phyloP scores from a whole-genome alignment of 2,329 filamentous ascomycete species.

The Fusarium sp. region DNA sequence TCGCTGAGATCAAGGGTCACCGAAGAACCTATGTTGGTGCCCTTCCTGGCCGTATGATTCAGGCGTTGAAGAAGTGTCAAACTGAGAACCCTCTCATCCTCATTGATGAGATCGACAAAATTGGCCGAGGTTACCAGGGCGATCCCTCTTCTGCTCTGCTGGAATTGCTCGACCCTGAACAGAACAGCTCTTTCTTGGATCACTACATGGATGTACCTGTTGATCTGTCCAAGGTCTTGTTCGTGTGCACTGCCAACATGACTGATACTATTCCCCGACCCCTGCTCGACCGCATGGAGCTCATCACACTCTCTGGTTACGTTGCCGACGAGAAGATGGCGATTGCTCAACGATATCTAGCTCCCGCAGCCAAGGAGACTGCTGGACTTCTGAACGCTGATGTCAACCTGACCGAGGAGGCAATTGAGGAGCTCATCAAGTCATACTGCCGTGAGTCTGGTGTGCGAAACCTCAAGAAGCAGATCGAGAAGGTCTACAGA shows the following conservation, averaged over 20 bases:
- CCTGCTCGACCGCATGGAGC: slow-evolving; percentile 94
- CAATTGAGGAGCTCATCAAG: slow-evolving; percentile 97
- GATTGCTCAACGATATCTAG: slow-evolving; percentile 92
- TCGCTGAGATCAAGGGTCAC: slow-evolving; percentile 98
- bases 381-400: slow-evolving; percentile 91
- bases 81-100: slow-evolving; percentile 97
- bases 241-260: slow-evolving; percentile 99
- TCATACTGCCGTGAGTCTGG: slow-evolving; percentile 98
- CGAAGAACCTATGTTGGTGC: slow-evolving; percentile 96
- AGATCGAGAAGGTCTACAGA: slow-evolving; percentile 98
- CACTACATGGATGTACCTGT: slow-evolving; percentile 99
- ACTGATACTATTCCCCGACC: slow-evolving; percentile 97
- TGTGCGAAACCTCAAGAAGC: slow-evolving; percentile 97
- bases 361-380: slow-evolving; percentile 92
- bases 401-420: slow-evolving; percentile 84
- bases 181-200: slow-evolving; percentile 96
- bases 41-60: slow-evolving; percentile 94
- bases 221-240: slow-evolving; percentile 95
- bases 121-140: slow-evolving; percentile 94
- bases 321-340: slow-evolving; percentile 99
- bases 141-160: slow-evolving; percentile 94
- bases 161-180: slow-evolving; percentile 93
- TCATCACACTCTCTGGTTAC: slow-evolving; percentile 95
- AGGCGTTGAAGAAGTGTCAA: slow-evolving; percentile 98
- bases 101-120: slow-evolving; percentile 98